Evolutionary conservation across 441 rosid genomes (phyloP), one percentile per base, ranked within the genome.

Genomic region (Erysimum pusillum): DNA sequence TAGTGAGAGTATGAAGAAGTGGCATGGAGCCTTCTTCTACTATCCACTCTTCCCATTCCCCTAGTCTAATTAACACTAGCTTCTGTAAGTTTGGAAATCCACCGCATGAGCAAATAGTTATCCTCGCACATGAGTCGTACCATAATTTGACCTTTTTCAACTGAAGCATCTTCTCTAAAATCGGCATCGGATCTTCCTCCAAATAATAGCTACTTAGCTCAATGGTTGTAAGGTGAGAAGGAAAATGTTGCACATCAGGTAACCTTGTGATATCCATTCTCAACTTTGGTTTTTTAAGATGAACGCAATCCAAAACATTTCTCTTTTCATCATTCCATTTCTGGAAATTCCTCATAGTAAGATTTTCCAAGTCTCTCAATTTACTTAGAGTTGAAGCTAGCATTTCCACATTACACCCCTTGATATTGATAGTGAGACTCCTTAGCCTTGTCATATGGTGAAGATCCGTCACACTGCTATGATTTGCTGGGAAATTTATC

Each of bases 21-120:
- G 77, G 60, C 81, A 85, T 78, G 12, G 61, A 61, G 17, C 41
- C 61, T 72, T 49, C 69, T 61, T 72, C 68, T 10, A 60, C 59
- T 60, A 38, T 60, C 87, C 84, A 86, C 34, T 73, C 77, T 44
- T 64, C 71, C 69, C 6, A 58, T 9, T 34, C 36, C 28, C 2
- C 0, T 25, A 25, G 28, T 1, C 28, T 2, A 25, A 1, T 0
- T 34, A 34, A 34, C 0, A 0, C 36, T 3, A 45, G 9, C 18
- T 45, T n/a, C 0, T n/a, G 8, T 11, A 46, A 46, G 2, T 15
- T 0, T n/a, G 22, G 22, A 13, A 63, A 73, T 11, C 76, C 68
- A 25, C 41, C 46, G 0, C 1, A 2, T 11, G 39, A 67, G 28
- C 62, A 67, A 22, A 67, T 51, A 38, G 53, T 67, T 67, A 25